Base-by-base conservation (phyloP, 2,329 filamentous ascomycete genomes). In the Sphaceloma murrayae region DNA sequence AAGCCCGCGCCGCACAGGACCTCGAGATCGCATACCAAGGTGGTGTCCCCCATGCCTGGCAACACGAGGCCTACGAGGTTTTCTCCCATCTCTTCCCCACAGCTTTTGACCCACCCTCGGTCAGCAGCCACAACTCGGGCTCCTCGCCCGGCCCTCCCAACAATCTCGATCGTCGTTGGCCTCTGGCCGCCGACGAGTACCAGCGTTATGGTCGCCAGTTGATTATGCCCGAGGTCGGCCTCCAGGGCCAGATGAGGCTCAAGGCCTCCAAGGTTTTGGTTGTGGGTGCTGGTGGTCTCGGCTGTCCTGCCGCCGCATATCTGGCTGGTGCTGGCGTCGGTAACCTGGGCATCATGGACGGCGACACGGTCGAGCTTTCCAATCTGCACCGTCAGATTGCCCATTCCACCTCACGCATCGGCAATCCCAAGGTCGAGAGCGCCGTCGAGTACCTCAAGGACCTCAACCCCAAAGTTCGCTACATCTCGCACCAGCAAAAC, bases 331-430 rank as follows among this genome's bases (percentile, higher is more conserved):
- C 91, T 1, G 91, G 91, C 0, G 74, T 95, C 1, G 87, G 88
- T 6, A 83, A 73, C 0, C 63, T 98, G 13, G 88, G 89, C 0
- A 67, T 98, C 5, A 76, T 91, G 17, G 91, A 98, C 58, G 87
- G 83, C 3, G 91, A 98, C 62, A 70, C 70, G 0, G 89, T 98
- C 21, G 91, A 96, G 59, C 67, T 73, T 11, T 94, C 87, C 19
- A 98, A 98, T 58, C 70, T 98, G 10, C 91, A 96, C 66, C 80
- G 91, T 1, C 91, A 98, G 64, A 78, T 96, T 40, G 74, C 87
- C 22, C 89, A 98, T 60, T 73, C 73, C 2, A 83, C 78, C 0
- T 66, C 68, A 2, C 75, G 77, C 42, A 77, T 93, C 3, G 85
- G 85, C 8, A 75, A 75, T 67, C 71, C 68, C 46, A 96, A 96